Percentiles rank a stretch among this genome's conserved stretches.
phyloP scores from a whole-genome alignment of 805 yeast species.

The Aciculoconidium aculeatum region DNA sequence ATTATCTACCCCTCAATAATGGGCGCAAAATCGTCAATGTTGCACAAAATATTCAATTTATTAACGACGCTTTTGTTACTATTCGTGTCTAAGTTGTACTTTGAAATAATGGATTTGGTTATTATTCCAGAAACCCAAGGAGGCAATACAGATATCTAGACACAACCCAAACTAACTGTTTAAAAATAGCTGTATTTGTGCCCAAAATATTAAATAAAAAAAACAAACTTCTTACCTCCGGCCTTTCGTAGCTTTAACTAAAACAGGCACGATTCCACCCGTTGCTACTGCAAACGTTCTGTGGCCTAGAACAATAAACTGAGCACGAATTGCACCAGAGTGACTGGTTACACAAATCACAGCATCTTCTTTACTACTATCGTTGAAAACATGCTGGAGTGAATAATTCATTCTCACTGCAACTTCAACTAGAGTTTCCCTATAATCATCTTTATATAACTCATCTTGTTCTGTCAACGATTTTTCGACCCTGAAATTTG shows the following conservation, averaged over 20 bases:
- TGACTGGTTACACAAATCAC: constrained; percentile 43
- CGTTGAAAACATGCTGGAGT: constrained; percentile 30
- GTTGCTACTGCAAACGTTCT: constrained; percentile 44
- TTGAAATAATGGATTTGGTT: no score
- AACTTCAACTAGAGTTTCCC: constrained; percentile 39
- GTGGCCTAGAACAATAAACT: constrained; percentile 43
- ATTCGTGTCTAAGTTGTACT: no score
- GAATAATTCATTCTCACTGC: constrained; percentile 29
- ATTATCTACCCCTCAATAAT: no score
- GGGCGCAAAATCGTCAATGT: no score
- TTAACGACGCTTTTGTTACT: no score
- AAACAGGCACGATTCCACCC: constrained; percentile 53
- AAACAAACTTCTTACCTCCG: no score
- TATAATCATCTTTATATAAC: constrained; percentile 30
- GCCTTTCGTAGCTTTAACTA: constrained; percentile 42
- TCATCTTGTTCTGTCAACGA: constrained; percentile 44
- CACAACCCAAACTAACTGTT: no score
- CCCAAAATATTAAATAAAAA: no score
- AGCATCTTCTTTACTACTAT: constrained; percentile 13
- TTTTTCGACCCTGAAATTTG: constrained; percentile 34
- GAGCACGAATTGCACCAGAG: constrained; percentile 45
- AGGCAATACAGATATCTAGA: no score
- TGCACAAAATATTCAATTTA: no score
- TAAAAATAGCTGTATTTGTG: no score
- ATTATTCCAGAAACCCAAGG: no score